Evolutionary conservation across 345 rosid genomes (phyloP), one percentile per base, ranked within the genome.

Genomic region (Cardamine chenopodiifolia): DNA sequence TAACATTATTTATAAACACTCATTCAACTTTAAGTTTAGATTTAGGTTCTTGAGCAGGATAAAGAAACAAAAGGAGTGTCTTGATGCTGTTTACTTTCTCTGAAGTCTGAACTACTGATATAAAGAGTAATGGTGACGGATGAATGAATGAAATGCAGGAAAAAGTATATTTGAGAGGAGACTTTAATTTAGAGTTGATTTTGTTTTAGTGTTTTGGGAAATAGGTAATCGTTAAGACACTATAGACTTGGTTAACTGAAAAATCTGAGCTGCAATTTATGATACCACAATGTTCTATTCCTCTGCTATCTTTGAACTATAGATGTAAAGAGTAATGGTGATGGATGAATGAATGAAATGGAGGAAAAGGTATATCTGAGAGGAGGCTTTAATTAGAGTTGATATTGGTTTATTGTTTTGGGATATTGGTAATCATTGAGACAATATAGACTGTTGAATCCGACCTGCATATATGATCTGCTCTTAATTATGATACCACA

Each of bases 321-420:
- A 40, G 39, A 26, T 50, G 62, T 71, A 28, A 14, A 9, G 35
- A 47, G 28, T 31, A 61, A 13, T 35, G 61, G 31, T 71, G 68
- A 35, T 62, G 61, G 25, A 45, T 70, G 34, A 45, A 48, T 71
- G 60, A 62, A 28, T 62, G 25, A 72, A 61, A 50, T 28, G 53
- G 62, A 37, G 69, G 23, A 62, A 42, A 23, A 22, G 6, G 64
- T 37, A 37, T 6, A 34, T 57, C 22, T 57, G 62, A 31, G 8
- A 29, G 23, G 25, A 29, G 8, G 45, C n/a, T 59, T 10, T 20
- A 22, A 14, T 7, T 37, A 20, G 28, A 60, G 65, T 37, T 12
- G 26, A 18, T 66, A 8, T 32, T 66, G 19, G 18, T 66, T 19
- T 12, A 29, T 12, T 19, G 54, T 44, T 47, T 29, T 28, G 45